phyloP scores from a whole-genome alignment of 495 filamentous ascomycete genomes.

The Baudoinia panamericana region DNA sequence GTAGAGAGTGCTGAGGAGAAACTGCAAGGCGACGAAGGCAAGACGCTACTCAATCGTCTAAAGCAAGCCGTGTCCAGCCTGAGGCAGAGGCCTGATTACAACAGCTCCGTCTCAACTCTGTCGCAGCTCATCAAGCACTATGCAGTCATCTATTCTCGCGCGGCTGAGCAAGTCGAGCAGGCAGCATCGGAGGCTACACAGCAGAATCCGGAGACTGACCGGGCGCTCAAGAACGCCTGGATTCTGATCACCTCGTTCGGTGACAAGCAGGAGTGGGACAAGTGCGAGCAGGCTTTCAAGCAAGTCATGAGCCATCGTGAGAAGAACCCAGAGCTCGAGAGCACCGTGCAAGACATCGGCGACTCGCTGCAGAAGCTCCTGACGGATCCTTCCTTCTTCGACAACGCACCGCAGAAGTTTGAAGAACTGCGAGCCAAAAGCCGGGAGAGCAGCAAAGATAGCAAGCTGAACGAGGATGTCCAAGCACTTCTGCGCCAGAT shows the following conservation, averaged over 20 bases:
- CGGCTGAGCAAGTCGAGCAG: constrained; percentile 47
- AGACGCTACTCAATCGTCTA: constrained; percentile 59
- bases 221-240: constrained; percentile 68
- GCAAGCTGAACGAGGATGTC: constrained; percentile 56
- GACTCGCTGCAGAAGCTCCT: constrained; percentile 65
- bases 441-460: constrained; percentile 47
- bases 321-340: constrained; percentile 72
- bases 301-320: constrained; percentile 59
- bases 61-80: constrained; percentile 66
- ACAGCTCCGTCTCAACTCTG: constrained; percentile 70
- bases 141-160: constrained; percentile 59
- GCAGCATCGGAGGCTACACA: constrained; percentile 55
- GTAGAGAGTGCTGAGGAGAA: constrained; percentile 56
- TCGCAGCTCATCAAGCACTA: constrained; percentile 65
- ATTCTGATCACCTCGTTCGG: constrained; percentile 65
- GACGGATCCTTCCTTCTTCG: constrained; percentile 75
- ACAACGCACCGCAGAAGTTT: constrained; percentile 55
- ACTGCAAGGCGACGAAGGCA: constrained; percentile 51
- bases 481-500: constrained; percentile 58
- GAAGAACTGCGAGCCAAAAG: constrained; percentile 56
- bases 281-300: constrained; percentile 50
- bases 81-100: constrained; percentile 63
- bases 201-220: constrained; percentile 59
- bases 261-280: constrained; percentile 58
- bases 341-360: constrained; percentile 56